Base-by-base conservation (phyloP, 2,329 filamentous ascomycete genomes). In the Colletotrichum truncatum region DNA sequence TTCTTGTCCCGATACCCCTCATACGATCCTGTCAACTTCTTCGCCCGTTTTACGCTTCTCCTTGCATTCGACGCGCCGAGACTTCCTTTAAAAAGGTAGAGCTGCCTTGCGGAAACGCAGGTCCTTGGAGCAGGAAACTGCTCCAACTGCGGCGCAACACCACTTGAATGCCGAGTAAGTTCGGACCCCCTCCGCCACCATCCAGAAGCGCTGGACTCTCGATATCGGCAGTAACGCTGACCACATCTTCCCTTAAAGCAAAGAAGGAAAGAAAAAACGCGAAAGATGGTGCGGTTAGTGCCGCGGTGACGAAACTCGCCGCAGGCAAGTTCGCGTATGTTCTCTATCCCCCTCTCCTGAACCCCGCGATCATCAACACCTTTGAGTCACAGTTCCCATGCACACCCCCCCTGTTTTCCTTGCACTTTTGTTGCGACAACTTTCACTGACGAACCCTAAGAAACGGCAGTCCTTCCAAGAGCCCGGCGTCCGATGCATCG, bases 211-310 rank as follows among this genome's bases (percentile, higher is more conserved):
- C 46, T n/a, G 16, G 8, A 10, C 6, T 14, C 25, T 11, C 14
- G 14, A 12, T 16, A 38, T 21, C 12, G 12, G 53, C 25, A 26
- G n/a, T 4, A 6, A 43, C 25, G 30, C 63, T 65, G 41, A 65
- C 30, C 14, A 26, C 21, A 11, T 21, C 36, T 46, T 55, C 21
- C 12, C 16, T 16, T n/a, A 23, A 64, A 82, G 79, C 77, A 64
- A 85, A 85, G 80, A 86, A 85, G 75, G 78, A 83, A 72, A 83
- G 78, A 75, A 87, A 85, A 78, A 77, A 85, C 84, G 83, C 80
- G 74, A 85, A 80, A 82, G 83, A 85, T 72, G 77, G 76, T 72
- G 81, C 82, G 70, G 84, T 86, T 71, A 80, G 82, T 70, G 83
- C 84, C 49, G 83, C 83, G 76, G 80, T 85, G 78, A 85, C 81